Conservation (phyloP, 2,329 filamentous ascomycete species). For the Aureobasidium melanogenum region DNA sequence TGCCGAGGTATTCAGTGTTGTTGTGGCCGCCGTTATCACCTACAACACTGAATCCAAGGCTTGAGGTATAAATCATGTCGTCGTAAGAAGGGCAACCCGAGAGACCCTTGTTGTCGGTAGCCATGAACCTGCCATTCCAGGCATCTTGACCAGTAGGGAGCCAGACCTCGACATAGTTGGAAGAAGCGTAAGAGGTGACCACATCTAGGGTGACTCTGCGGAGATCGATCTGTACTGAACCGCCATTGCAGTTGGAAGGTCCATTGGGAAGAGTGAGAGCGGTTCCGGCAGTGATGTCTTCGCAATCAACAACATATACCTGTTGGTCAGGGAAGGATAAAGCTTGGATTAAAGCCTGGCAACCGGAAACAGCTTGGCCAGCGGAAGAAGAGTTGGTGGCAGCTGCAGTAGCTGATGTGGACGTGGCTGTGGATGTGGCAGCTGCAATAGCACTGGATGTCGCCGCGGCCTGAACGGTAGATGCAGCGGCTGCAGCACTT, state of each 20-base stretch:
- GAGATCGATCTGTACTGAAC: not conserved
- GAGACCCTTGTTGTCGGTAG: constrained; percentile 27
- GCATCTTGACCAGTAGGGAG: constrained; percentile 24
- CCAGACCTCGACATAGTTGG: constrained; percentile 32
- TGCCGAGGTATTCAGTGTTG: not conserved
- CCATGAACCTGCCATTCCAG: constrained; percentile 15
- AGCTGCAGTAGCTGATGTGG: not conserved
- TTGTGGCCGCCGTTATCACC: constrained; percentile 26
- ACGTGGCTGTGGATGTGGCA: not conserved
- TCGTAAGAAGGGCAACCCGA: constrained; percentile 26
- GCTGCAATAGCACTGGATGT: not conserved
- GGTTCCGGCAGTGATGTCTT: not conserved
- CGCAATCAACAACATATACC: not conserved
- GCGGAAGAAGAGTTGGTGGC: not conserved
- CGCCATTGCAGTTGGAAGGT: not conserved
- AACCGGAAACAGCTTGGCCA: not conserved
- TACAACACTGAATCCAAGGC: constrained; percentile 26
- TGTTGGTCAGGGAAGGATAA: not conserved
- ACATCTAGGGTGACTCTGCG: not conserved
- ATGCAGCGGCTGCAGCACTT: not conserved
- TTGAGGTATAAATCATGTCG: constrained; percentile 24
- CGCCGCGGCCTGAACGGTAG: not conserved
- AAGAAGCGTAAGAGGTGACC: not conserved
- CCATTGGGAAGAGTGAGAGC: not conserved
- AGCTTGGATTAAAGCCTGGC: not conserved